A percentile compares a stretch with the other conserved stretches of the same genome.
These are phyloP conservation scores for Solanum piurae DNA, from an alignment of 257 asterid genomes.

Conservation along the genomic window DNA sequence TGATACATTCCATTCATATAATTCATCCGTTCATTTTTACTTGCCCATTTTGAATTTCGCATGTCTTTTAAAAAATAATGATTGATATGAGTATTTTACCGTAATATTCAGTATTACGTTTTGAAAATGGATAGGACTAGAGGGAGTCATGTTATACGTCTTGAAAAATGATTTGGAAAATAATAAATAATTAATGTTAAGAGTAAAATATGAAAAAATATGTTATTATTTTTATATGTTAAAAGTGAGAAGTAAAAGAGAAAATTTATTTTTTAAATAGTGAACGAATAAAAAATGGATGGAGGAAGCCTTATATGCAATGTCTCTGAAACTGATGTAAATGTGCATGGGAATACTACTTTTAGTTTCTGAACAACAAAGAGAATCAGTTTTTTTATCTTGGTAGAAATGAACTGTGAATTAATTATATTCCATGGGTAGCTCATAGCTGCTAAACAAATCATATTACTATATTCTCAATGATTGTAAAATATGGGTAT, in stretches of 20 bases:
- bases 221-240: background rate
- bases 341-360: background rate
- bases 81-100: too few species aligned
- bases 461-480: background rate
- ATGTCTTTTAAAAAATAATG: too few species aligned
- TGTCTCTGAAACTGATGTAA: background rate
- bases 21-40: background rate
- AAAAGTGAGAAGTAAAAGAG: background rate
- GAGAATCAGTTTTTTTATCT: background rate
- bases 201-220: background rate
- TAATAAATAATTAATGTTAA: too few species aligned
- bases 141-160: background rate
- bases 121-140: background rate
- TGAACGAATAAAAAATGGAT: background rate
- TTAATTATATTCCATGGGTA: background rate
- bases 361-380: background rate
- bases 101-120: too few species aligned
- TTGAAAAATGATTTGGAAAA: background rate
- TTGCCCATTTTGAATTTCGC: background rate
- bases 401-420: background rate
- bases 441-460: background rate
- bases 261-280: too few species aligned
- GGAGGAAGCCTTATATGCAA: background rate
- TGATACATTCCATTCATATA: background rate
- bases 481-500: background rate